phyloP scores from a whole-genome alignment of 257 asterid species.

The Paulownia fortunei region DNA sequence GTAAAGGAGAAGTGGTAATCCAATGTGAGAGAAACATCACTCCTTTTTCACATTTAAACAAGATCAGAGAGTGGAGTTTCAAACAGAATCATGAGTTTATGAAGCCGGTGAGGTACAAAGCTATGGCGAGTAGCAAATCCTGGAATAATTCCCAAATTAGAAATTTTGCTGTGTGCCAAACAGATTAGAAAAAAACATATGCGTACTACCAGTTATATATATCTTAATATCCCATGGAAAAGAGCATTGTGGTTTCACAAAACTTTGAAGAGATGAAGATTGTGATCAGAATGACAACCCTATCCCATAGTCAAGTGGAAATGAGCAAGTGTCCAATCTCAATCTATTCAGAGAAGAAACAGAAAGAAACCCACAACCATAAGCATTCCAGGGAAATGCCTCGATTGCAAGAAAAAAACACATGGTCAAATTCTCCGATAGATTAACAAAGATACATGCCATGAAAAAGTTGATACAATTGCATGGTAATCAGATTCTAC shows the following conservation, averaged over 20 bases:
- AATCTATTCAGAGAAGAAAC: slow-evolving; percentile 30
- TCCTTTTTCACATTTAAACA: not conserved
- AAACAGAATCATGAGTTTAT: not conserved
- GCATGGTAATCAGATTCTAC: slow-evolving; percentile 32
- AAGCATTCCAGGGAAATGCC: slow-evolving; percentile 45
- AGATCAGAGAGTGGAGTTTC: too few relatives aligned
- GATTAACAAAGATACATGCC: not conserved
- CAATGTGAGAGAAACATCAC: not conserved
- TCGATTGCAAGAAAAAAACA: slow-evolving; percentile 50
- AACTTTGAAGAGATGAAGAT: not conserved
- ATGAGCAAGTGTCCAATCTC: slow-evolving; percentile 31
- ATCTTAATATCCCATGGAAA: not conserved
- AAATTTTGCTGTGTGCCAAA: not conserved
- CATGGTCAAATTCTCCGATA: slow-evolving; percentile 28
- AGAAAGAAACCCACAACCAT: slow-evolving; percentile 54
- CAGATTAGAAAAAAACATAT: too few relatives aligned
- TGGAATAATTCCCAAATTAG: too few relatives aligned
- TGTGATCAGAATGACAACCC: not conserved
- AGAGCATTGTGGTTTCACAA: too few relatives aligned
- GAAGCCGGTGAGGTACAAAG: not conserved
- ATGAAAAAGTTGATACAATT: slow-evolving; percentile 27
- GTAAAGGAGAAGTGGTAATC: not conserved
- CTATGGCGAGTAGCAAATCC: too few relatives aligned
- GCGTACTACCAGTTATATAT: too few relatives aligned
- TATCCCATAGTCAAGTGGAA: slow-evolving; percentile 14